Evolutionary conservation across 345 rosid genomes (phyloP).

Genomic region (Brassica carinata): DNA sequence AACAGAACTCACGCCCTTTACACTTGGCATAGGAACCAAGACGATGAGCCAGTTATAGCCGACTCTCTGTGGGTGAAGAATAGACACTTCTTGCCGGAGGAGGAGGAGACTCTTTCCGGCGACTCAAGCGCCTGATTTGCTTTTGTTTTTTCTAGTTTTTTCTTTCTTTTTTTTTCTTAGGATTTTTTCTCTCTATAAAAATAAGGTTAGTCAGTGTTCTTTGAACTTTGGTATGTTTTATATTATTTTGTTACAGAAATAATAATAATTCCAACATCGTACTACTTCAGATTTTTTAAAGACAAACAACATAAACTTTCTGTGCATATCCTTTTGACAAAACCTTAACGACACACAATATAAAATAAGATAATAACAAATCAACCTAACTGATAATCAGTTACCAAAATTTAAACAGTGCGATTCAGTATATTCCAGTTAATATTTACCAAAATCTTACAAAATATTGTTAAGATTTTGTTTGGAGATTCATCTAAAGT

Average conservation of each 20-base stretch:
- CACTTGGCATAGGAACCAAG: slow-evolving; percentile 61
- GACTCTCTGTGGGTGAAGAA: slow-evolving; percentile 50
- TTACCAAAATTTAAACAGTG: background rate
- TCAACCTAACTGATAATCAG: background rate
- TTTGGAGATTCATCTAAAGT: background rate
- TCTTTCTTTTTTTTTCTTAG: background rate
- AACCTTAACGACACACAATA: background rate
- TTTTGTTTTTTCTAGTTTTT: background rate
- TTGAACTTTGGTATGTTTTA: background rate
- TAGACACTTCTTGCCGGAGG: slow-evolving; percentile 39
- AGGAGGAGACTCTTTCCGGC: slow-evolving; percentile 5
- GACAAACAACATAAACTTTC: background rate
- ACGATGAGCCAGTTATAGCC: slow-evolving; percentile 40
- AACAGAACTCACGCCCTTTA: slow-evolving; percentile 57
- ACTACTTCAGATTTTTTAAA: background rate
- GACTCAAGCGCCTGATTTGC: background rate
- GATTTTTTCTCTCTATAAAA: background rate
- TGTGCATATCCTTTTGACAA: background rate
- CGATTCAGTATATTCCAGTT: background rate
- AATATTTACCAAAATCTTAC: background rate
- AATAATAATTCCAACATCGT: background rate
- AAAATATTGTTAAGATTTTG: background rate
- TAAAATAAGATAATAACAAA: background rate
- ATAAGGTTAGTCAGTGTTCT: slow-evolving; percentile 6
- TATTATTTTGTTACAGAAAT: background rate